Evolutionary conservation across 2,329 filamentous ascomycete genomes (phyloP).

Genomic region (Aspergillus aculeatinus): DNA sequence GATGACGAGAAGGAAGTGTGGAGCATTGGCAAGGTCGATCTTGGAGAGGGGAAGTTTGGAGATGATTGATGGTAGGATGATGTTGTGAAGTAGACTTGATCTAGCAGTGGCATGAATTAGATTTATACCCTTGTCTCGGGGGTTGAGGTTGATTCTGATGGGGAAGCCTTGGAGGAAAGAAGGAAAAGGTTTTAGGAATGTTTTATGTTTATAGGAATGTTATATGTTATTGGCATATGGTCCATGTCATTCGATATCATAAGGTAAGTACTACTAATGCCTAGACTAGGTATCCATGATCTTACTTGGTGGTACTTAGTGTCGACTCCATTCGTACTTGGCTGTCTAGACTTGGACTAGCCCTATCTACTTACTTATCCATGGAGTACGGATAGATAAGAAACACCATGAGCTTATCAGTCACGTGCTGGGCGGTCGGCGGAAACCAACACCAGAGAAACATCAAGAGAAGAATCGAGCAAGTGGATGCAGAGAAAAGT

Average conservation of each 20-base stretch:
- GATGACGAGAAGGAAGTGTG: slow-evolving; percentile 96
- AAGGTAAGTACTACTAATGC: no score
- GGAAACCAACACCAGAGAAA: neutral
- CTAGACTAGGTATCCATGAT: no score
- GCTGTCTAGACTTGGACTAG: no score
- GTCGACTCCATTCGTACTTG: no score
- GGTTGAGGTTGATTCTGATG: slow-evolving; percentile 1
- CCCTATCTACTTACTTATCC: no score
- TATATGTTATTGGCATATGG: no score
- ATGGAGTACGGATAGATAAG: no score
- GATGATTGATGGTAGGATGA: slow-evolving; percentile 30
- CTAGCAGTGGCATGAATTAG: slow-evolving; percentile 18
- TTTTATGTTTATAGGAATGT: neutral
- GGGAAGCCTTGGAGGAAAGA: neutral
- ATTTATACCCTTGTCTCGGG: slow-evolving; percentile 27
- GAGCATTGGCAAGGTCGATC: slow-evolving; percentile 88
- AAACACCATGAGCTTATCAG: neutral
- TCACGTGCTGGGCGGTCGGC: neutral
- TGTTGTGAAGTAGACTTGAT: slow-evolving; percentile 11
- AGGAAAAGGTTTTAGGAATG: slow-evolving; percentile 5
- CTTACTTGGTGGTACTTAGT: no score
- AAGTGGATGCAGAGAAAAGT: no score
- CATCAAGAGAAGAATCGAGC: no score
- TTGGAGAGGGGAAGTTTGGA: slow-evolving; percentile 57
- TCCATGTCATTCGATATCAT: no score